Evolutionary conservation across 129 eudicot species (phyloP), one percentile per base, ranked within the genome.

Genomic region (Centella asiatica): DNA sequence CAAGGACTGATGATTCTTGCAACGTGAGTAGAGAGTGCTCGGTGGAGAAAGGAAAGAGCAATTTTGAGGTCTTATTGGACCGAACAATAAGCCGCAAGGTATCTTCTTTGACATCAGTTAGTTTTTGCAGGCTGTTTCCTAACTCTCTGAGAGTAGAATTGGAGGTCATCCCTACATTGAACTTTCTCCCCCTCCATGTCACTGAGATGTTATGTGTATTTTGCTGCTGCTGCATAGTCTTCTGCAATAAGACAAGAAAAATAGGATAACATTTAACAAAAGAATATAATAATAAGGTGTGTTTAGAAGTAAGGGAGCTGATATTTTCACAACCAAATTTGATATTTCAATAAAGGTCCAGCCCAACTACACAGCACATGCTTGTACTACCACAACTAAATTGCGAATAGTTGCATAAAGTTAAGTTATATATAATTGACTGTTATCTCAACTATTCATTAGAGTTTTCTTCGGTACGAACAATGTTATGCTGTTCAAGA

Each of bases 101-200:
- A 77, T 90, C 94, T 23, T 76, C 75, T 78, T 77, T 78, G 54
- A 84, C 94, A 60, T 75, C 78, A 17, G 97, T 86, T 65, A 86
- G 76, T 29, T 64, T 74, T 75, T 74, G 97, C 33, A 90, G 81
- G 53, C 77, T 74, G 36, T 73, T 72, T 62, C 97, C 97, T 44
- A 90, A 67, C 54, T 86, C 94, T 72, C 68, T 64, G 19, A 90
- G 65, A 46, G 83, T 66, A 59, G 89, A 80, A 66, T 57, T 47
- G 29, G 68, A 50, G 65, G 80, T 70, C 77, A 87, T 76, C 47
- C 69, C 80, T 62, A 87, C 46, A 22, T 44, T 64, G 54, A 72
- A 78, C 66, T 81, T 90, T 45, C 79, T 75, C 29, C 90, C 95
- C 69, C 94, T 83, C 97, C 97, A 90, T 58, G 77, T 76, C 49